A percentile compares a stretch with the other conserved stretches of the same genome.
Evolutionary conservation across 148 eudicot genomes (phyloP).

Genomic region (Diospyros lotus): DNA sequence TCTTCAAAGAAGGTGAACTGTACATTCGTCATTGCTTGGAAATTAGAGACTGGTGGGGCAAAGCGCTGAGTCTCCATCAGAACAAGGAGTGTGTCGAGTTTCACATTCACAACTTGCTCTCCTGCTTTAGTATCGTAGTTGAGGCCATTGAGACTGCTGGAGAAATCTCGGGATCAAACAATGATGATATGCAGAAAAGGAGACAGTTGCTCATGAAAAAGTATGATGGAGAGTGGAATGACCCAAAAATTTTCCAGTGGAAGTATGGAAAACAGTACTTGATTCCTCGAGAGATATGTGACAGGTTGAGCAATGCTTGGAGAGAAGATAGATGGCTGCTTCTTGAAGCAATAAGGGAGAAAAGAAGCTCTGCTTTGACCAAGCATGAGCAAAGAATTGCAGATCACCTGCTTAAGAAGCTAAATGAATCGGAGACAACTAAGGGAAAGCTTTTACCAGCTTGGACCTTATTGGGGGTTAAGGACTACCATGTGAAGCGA

Average conservation of each 20-base stretch:
- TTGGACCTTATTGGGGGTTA: constrained; percentile 33
- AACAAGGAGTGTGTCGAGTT: constrained; percentile 46
- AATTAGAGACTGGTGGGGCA: constrained; percentile 51
- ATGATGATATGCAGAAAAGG: constrained; percentile 65
- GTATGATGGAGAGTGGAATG: constrained; percentile 55
- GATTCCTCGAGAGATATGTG: constrained; percentile 45
- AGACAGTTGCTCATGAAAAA: constrained; percentile 39
- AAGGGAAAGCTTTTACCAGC: constrained; percentile 25
- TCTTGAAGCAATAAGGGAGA: constrained; percentile 42
- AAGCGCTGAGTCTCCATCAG: constrained; percentile 40
- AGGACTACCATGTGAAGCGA: constrained; percentile 52
- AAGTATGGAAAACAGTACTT: constrained; percentile 53
- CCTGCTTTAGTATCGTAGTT: constrained; percentile 42
- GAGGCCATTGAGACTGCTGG: constrained; percentile 64
- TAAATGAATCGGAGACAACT: constrained; percentile 22
- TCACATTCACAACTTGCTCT: constrained; percentile 52
- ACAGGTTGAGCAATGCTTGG: constrained; percentile 22
- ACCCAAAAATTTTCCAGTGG: constrained; percentile 56
- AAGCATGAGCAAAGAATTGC: constrained; percentile 47
- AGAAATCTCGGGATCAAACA: constrained; percentile 48
- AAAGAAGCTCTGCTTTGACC: constrained; percentile 13
- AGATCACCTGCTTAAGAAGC: constrained; percentile 33
- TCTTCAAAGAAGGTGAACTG: constrained; percentile 58
- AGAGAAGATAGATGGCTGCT: constrained; percentile 58
- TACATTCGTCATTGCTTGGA: constrained; percentile 51